Percentiles rank a stretch among this genome's conserved stretches.
Conservation (phyloP, 257 asterid species). For the Ophiorrhiza pumila region DNA sequence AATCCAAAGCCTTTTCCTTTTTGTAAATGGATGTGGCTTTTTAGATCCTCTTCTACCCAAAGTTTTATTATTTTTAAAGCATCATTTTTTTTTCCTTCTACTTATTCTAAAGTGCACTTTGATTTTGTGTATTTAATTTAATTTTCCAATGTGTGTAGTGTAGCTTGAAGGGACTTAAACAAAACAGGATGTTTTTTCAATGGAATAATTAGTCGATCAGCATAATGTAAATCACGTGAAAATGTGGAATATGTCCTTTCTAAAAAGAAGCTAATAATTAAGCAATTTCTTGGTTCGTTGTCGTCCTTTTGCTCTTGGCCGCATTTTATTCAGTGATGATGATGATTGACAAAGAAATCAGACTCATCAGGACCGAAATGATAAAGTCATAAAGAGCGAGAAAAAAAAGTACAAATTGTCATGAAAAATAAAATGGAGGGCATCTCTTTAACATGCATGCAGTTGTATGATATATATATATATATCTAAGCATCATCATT, state of each 20-base stretch:
- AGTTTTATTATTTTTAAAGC: slow-evolving; percentile 1
- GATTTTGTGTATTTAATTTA: too few species aligned
- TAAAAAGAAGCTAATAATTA: neutral
- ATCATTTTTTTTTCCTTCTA: neutral
- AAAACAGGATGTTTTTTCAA: too few species aligned
- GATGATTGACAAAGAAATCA: too few species aligned
- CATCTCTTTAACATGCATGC: neutral
- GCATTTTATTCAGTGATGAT: neutral
- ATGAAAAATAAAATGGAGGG: neutral
- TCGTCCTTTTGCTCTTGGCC: neutral
- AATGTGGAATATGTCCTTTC: neutral
- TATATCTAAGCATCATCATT: too few species aligned
- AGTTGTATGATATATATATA: neutral
- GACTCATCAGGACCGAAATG: too few species aligned
- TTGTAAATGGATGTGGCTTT: slow-evolving; percentile 51
- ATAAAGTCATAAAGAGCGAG: neutral
- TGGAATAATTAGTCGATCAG: too few species aligned
- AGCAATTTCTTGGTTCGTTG: neutral
- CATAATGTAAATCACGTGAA: neutral
- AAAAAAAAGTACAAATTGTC: neutral
- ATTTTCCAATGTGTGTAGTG: too few species aligned
- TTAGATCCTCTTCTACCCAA: slow-evolving; percentile 30
- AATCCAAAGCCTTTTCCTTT: slow-evolving; percentile 10
- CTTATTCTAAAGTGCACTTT: slow-evolving; percentile 13
- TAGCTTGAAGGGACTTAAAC: too few species aligned